These are phyloP conservation scores for Lactarius pseudohatsudake DNA, from an alignment of 768 basidiomycete genomes.

Conservation along the genomic window DNA sequence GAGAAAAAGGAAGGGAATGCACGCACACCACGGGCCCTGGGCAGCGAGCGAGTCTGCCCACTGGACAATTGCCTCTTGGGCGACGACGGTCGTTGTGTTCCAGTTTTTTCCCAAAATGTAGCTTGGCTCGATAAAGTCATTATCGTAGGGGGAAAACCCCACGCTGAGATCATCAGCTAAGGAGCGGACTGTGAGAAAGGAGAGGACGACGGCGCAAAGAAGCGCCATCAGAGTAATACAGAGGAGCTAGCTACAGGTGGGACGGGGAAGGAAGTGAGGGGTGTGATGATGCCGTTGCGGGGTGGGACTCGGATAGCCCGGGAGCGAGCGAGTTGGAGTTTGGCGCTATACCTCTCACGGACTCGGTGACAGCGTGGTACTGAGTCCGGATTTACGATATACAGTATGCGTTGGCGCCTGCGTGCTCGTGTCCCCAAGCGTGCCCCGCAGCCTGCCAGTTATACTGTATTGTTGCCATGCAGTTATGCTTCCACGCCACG, in stretches of 20 bases:
- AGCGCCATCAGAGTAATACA: neutral
- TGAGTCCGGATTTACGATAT: slow-evolving; percentile 21
- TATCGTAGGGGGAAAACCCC: slow-evolving; percentile 21
- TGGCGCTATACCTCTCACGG: slow-evolving; percentile 28
- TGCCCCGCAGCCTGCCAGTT: neutral
- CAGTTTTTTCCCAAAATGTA: slow-evolving; percentile 23
- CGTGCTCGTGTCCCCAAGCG: neutral
- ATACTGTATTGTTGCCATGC: neutral
- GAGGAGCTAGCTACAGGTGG: neutral
- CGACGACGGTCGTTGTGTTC: slow-evolving; percentile 17
- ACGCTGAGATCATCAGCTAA: slow-evolving; percentile 11
- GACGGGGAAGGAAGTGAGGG: neutral
- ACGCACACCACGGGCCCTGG: slow-evolving; percentile 29
- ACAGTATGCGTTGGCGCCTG: neutral
- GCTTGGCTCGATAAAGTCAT: slow-evolving; percentile 25
- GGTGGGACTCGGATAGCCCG: neutral
- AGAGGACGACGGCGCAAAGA: slow-evolving; percentile 9
- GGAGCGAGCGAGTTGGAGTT: slow-evolving; percentile 28
- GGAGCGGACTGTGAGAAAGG: slow-evolving; percentile 20
- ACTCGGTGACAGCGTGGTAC: slow-evolving; percentile 31
- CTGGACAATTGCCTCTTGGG: slow-evolving; percentile 26
- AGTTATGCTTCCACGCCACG: neutral
- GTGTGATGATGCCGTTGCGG: neutral
- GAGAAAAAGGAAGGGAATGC: neutral
- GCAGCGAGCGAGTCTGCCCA: slow-evolving; percentile 27